Evolutionary conservation across 257 asterid species (phyloP).

Genomic region (Jacaranda copaia): DNA sequence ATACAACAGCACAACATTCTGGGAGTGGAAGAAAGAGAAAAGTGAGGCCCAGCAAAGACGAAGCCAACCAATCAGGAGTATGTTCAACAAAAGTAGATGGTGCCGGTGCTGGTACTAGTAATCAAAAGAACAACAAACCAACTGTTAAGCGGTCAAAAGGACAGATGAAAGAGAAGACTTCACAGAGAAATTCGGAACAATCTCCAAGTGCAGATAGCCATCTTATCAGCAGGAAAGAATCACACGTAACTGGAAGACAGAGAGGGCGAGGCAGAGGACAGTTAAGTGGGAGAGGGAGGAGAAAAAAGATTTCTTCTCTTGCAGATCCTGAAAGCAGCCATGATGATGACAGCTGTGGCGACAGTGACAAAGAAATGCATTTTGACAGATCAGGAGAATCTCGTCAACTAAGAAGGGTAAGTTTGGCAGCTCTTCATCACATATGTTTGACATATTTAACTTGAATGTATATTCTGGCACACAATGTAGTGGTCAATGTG

Average conservation of each 20-base stretch:
- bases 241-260: slow-evolving; percentile 42
- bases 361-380: slow-evolving; percentile 49
- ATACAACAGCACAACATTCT: slow-evolving; percentile 45
- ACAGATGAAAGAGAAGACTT: slow-evolving; percentile 40
- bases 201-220: slow-evolving; percentile 35
- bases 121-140: slow-evolving; percentile 38
- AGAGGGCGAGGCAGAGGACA: slow-evolving; percentile 43
- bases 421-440: slow-evolving; percentile 23
- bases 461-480: not conserved
- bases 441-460: not conserved
- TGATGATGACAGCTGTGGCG: slow-evolving; percentile 42
- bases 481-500: not conserved
- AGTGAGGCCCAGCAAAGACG: slow-evolving; percentile 43
- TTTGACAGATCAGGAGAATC: slow-evolving; percentile 46
- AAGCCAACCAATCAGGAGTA: slow-evolving; percentile 40
- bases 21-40: slow-evolving; percentile 60
- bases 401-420: slow-evolving; percentile 71
- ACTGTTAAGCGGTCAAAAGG: slow-evolving; percentile 48
- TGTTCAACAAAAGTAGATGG: slow-evolving; percentile 38
- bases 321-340: slow-evolving; percentile 44
- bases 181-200: slow-evolving; percentile 32
- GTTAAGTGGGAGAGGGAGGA: slow-evolving; percentile 51
- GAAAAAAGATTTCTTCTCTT: slow-evolving; percentile 38
- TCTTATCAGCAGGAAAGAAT: slow-evolving; percentile 34
- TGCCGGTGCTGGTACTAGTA: slow-evolving; percentile 39